These are phyloP conservation scores for Geotrichum carabidarum DNA, from an alignment of 1,139 yeast genomes.

Conservation along the genomic window DNA sequence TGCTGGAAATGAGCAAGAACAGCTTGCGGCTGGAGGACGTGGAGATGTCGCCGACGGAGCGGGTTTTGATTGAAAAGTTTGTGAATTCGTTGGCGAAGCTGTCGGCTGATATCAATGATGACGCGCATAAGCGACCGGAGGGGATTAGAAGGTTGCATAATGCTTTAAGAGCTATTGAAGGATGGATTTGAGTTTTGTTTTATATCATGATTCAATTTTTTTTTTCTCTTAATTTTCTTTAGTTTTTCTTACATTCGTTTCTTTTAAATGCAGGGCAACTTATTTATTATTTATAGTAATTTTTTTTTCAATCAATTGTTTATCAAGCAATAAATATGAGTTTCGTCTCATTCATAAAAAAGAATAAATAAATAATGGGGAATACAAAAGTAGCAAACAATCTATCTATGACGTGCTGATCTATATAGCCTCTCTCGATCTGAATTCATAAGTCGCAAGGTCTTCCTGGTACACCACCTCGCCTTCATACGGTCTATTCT, in stretches of 20 bases:
- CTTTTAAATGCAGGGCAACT: not conserved
- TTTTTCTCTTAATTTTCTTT: not conserved
- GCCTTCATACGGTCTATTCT: constrained; percentile 22
- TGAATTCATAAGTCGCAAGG: constrained; percentile 27
- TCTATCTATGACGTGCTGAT: not conserved
- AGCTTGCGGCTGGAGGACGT: constrained; percentile 59
- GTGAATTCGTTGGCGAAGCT: constrained; percentile 78
- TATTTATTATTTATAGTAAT: not conserved
- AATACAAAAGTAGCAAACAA: not conserved
- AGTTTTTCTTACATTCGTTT: not conserved
- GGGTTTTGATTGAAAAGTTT: constrained; percentile 72
- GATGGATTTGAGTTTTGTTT: constrained; percentile 44
- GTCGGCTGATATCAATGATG: constrained; percentile 84
- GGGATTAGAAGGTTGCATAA: constrained; percentile 75
- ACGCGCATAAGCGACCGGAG: constrained; percentile 70
- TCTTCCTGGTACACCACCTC: constrained; percentile 24
- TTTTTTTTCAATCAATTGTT: not conserved
- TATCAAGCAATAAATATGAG: not conserved
- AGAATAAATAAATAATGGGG: not conserved
- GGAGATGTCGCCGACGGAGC: constrained; percentile 71
- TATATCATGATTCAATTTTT: constrained; percentile 5
- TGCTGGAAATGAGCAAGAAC: constrained; percentile 28
- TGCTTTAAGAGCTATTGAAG: constrained; percentile 81
- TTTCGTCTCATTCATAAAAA: not conserved
- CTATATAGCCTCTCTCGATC: not conserved